phyloP scores from a whole-genome alignment of 2,329 filamentous ascomycete genomes.

The Colletotrichum navitas region DNA sequence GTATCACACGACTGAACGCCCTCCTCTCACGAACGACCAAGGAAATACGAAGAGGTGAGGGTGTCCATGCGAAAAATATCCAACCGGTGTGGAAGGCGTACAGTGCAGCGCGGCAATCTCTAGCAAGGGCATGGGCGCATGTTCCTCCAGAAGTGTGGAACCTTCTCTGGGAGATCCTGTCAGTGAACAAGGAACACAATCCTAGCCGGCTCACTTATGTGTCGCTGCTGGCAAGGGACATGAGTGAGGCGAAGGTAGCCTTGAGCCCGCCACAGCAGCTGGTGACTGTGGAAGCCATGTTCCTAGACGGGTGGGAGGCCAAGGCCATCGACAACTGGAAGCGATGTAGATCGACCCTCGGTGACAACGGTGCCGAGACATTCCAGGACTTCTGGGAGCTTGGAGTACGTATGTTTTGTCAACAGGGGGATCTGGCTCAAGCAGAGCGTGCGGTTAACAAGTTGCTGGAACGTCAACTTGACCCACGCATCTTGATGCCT shows the following conservation, averaged over 20 bases:
- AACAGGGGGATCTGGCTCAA: slow-evolving; percentile 67
- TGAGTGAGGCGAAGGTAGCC: slow-evolving; percentile 68
- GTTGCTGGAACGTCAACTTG: slow-evolving; percentile 62
- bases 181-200: slow-evolving; percentile 63
- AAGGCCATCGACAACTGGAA: slow-evolving; percentile 75
- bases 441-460: slow-evolving; percentile 68
- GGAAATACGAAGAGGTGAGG: slow-evolving; percentile 47
- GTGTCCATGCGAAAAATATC: slow-evolving; percentile 51
- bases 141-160: slow-evolving; percentile 73
- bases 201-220: slow-evolving; percentile 71
- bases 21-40: slow-evolving; percentile 48
- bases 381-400: slow-evolving; percentile 72
- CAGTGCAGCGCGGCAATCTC: slow-evolving; percentile 57
- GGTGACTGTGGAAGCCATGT: slow-evolving; percentile 76
- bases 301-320: slow-evolving; percentile 70
- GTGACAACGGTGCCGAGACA: slow-evolving; percentile 57
- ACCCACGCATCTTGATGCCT: slow-evolving; percentile 71
- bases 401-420: slow-evolving; percentile 74
- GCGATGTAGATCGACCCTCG: slow-evolving; percentile 66
- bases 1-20: slow-evolving; percentile 54
- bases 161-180: slow-evolving; percentile 74
- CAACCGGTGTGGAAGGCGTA: slow-evolving; percentile 64
- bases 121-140: slow-evolving; percentile 62
- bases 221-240: slow-evolving; percentile 73
- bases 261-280: slow-evolving; percentile 71